These are phyloP conservation scores for Clavispora vitiphila DNA, from an alignment of 805 yeast genomes.

Conservation along the genomic window DNA sequence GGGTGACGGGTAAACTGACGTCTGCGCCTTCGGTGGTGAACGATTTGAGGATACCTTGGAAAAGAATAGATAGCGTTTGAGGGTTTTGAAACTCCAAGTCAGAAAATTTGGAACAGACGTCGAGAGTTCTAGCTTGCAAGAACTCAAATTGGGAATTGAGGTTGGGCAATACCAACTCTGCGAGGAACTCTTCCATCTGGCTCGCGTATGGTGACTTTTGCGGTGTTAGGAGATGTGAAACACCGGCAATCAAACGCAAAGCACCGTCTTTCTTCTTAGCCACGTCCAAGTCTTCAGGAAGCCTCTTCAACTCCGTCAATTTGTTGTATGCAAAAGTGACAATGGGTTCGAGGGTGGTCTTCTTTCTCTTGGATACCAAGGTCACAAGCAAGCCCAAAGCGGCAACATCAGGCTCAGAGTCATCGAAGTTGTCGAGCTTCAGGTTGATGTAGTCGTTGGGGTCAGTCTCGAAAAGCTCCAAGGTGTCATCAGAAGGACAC, in stretches of 20 bases:
- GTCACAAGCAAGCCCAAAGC: constrained; percentile 70
- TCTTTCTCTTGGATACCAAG: constrained; percentile 63
- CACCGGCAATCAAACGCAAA: constrained; percentile 70
- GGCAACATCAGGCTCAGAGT: constrained; percentile 64
- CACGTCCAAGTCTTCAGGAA: constrained; percentile 39
- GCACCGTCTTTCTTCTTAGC: constrained; percentile 72
- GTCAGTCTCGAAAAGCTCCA: constrained; percentile 77
- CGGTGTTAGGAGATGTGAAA: constrained; percentile 53
- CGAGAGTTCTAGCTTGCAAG: constrained; percentile 70
- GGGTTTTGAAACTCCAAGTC: constrained; percentile 45
- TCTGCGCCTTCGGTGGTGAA: constrained; percentile 20
- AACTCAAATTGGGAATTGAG: constrained; percentile 59
- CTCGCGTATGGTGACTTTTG: constrained; percentile 52
- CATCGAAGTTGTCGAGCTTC: constrained; percentile 54
- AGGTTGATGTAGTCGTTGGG: constrained; percentile 84
- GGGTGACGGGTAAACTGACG: constrained; percentile 62
- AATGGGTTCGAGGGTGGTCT: constrained; percentile 54
- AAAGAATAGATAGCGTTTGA: constrained; percentile 21
- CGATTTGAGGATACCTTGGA: constrained; percentile 30
- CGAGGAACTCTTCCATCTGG: constrained; percentile 68
- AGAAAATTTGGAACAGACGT: constrained; percentile 60
- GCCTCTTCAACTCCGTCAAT: constrained; percentile 28
- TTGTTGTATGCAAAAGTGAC: constrained; percentile 54
- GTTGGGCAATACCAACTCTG: constrained; percentile 64
- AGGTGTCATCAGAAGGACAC: constrained; percentile 60